Evolutionary conservation across 495 filamentous ascomycete genomes (phyloP), one percentile per base, ranked within the genome.

Genomic region (Tuber calosporum): DNA sequence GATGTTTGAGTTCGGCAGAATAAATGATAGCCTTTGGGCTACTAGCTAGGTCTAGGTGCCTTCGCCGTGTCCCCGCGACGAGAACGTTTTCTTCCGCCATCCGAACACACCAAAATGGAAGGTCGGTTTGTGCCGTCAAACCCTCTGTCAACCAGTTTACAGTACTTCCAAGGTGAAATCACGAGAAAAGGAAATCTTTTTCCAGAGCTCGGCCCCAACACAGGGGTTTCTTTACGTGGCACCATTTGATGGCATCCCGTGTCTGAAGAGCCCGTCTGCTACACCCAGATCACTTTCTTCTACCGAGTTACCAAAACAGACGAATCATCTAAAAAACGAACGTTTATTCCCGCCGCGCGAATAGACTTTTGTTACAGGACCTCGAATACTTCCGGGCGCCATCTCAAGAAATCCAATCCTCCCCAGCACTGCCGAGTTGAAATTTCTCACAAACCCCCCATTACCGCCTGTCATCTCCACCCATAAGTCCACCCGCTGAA

Each of bases 381-480:
- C 26, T 62, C 53, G 34, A 62, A 62, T 62, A 34, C 30, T 17
- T 62, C 53, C 53, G 53, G 53, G 26, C 13, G 7, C 26, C 53
- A 19, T 34, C 53, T 30, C 26, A 62, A 62, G 53, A 62, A 62
- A 62, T 62, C 53, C 53, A 62, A 34, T 17, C 53, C 26, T 62
- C 53, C 26, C 53, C 53, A 62, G 53, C 53, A 34, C 53, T 26
- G 26, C 26, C 26, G 26, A 30, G 53, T 62, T 26, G 53, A 62
- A 62, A 62, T 62, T 62, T 62, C 53, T 62, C 11, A 62, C 53
- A 58, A 58, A 58, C 53, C 53, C 53, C 42, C 53, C 26, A 62
- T 34, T 11, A n/a, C 53, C 13, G 11, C 53, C 11, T 62, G 53
- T 9, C 30, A 30, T 34, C 19, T 62, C 26, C 11, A 62, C 13